Evolutionary conservation across 495 filamentous ascomycete species (phyloP).

Genomic region (Aspergillus heteromorphus): DNA sequence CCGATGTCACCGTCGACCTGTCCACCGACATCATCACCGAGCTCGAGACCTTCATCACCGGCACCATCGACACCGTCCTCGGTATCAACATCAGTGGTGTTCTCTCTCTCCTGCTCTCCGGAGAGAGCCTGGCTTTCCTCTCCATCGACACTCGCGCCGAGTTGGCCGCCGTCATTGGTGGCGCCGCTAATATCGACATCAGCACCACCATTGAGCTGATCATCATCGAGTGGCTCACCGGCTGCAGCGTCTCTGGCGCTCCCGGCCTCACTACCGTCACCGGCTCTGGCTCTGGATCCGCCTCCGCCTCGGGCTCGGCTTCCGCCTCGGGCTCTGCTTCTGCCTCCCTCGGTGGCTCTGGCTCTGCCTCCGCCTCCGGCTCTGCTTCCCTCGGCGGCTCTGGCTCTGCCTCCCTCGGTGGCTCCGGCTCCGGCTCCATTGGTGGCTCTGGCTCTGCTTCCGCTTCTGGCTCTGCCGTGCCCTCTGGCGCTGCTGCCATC

Average conservation of each 20-base stretch:
- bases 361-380: background rate
- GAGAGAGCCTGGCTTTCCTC: slow-evolving; percentile 31
- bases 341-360: background rate
- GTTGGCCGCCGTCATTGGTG: slow-evolving; percentile 38
- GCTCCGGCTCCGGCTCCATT: slow-evolving; percentile 1
- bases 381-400: background rate
- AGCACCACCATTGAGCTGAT: slow-evolving; percentile 23
- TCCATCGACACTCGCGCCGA: slow-evolving; percentile 34
- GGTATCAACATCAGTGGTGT: slow-evolving; percentile 32
- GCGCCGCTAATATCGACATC: slow-evolving; percentile 29
- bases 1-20: slow-evolving; percentile 26
- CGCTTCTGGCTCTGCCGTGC: slow-evolving; percentile 8
- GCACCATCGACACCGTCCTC: slow-evolving; percentile 23
- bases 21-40: slow-evolving; percentile 24
- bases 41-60: slow-evolving; percentile 27
- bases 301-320: background rate
- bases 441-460: slow-evolving; percentile 5
- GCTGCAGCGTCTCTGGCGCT: slow-evolving; percentile 28
- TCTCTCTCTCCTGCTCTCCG: slow-evolving; percentile 28
- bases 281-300: slow-evolving; percentile 1
- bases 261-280: slow-evolving; percentile 14
- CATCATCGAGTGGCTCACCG: slow-evolving; percentile 39
- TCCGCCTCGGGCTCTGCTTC: background rate
- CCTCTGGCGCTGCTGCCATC: background rate
- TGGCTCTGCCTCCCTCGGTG: slow-evolving; percentile 2